A percentile compares a stretch with the other conserved stretches of the same genome.
Evolutionary conservation across 768 basidiomycete species (phyloP).

Genomic region (Holtermannia corniformis): DNA sequence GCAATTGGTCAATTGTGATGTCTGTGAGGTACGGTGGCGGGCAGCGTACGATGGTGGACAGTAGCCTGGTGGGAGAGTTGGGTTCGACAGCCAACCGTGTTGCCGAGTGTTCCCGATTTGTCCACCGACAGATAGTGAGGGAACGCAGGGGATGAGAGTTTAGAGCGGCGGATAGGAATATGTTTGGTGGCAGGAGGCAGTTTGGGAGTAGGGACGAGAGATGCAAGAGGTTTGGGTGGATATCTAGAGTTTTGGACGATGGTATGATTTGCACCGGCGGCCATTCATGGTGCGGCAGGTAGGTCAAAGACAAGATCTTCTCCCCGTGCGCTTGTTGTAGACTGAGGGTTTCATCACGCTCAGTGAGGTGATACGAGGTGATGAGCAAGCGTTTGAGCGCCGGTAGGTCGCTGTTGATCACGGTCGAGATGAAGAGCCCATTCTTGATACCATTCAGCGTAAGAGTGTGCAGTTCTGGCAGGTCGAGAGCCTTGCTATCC

Average conservation of each 20-base stretch:
- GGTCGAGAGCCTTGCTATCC: conserved; percentile 9
- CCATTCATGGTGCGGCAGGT: conserved; percentile 25
- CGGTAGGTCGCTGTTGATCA: conserved; percentile 26
- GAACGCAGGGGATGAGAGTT: conserved; percentile 18
- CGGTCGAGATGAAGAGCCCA: conserved; percentile 17
- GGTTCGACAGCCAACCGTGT: background rate
- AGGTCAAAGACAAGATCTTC: conserved; percentile 27
- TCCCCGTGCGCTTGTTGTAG: conserved; percentile 26
- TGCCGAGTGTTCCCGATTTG: conserved; percentile 3
- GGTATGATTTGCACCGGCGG: conserved; percentile 18
- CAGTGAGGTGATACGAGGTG: conserved; percentile 15
- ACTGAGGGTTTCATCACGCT: conserved; percentile 15
- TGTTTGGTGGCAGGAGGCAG: conserved; percentile 7
- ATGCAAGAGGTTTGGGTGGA: conserved; percentile 21
- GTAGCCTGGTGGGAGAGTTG: conserved; percentile 3
- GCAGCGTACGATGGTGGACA: conserved; percentile 1
- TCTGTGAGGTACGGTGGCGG: conserved; percentile 9
- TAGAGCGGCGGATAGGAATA: conserved; percentile 5
- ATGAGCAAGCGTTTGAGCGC: conserved; percentile 19
- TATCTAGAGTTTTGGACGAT: conserved; percentile 15
- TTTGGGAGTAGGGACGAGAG: conserved; percentile 18
- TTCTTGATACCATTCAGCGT: conserved; percentile 19
- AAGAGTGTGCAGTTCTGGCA: conserved; percentile 27
- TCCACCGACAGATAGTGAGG: conserved; percentile 27
- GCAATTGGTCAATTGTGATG: conserved; percentile 28